Conservation (phyloP, 176 grass and related monocot genomes). For the Bromus sterilis region DNA sequence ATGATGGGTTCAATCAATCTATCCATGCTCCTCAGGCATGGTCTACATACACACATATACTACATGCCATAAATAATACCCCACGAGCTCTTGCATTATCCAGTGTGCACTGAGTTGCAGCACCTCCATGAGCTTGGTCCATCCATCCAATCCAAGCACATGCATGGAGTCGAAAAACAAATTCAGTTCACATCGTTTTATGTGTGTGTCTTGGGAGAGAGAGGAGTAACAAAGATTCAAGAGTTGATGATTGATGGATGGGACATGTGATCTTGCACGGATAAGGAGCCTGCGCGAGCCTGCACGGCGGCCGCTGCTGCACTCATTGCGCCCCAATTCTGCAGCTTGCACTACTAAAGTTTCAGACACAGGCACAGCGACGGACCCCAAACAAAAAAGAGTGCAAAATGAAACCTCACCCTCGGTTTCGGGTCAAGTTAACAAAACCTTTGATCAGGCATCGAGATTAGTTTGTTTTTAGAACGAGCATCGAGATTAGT, state of each 20-base stretch:
- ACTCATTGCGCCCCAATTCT: neutral
- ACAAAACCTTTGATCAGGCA: too few relatives aligned
- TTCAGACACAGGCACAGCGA: neutral
- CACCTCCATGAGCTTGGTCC: neutral
- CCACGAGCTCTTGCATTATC: neutral
- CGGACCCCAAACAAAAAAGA: too few relatives aligned
- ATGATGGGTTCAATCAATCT: constrained; percentile 95
- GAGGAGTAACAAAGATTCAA: too few relatives aligned
- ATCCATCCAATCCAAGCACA: neutral
- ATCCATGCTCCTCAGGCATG: neutral
- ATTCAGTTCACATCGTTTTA: neutral
- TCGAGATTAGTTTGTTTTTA: too few relatives aligned
- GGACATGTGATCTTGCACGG: constrained; percentile 35
- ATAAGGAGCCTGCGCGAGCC: neutral
- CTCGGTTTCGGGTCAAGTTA: neutral
- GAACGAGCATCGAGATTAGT: too few relatives aligned
- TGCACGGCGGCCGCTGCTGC: constrained; percentile 3
- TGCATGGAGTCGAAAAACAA: neutral
- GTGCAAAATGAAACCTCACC: neutral
- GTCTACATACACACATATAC: too few relatives aligned
- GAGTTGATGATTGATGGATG: constrained; percentile 7
- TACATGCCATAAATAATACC: too few relatives aligned
- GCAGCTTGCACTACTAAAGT: neutral
- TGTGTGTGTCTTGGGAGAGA: neutral
- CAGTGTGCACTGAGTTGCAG: neutral